These are phyloP conservation scores for Mercurialis annua DNA, from an alignment of 345 rosid species.

Conservation along the genomic window DNA sequence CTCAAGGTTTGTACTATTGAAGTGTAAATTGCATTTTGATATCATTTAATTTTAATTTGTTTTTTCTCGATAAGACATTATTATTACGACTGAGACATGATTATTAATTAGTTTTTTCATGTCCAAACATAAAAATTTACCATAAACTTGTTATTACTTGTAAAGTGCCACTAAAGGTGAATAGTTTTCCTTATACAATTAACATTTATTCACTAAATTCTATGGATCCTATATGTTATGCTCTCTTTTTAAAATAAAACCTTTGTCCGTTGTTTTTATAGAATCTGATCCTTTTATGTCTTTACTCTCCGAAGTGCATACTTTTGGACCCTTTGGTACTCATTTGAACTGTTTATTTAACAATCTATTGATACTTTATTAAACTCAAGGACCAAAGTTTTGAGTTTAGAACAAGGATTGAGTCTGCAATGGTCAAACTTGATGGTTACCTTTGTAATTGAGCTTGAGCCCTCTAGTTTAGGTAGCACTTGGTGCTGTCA, in stretches of 20 bases:
- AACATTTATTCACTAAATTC: neutral
- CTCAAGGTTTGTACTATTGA: neutral
- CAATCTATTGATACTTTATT: neutral
- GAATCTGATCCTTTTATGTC: neutral
- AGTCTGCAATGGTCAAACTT: neutral
- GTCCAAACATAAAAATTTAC: too few species aligned
- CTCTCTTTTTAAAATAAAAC: neutral
- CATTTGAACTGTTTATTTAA: neutral
- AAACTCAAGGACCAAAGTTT: neutral
- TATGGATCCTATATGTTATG: neutral
- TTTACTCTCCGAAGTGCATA: neutral
- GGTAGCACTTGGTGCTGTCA: neutral
- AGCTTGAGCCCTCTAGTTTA: neutral
- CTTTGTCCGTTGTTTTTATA: neutral
- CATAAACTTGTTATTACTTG: neutral
- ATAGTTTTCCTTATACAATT: neutral
- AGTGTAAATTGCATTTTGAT: neutral
- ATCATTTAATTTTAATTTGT: neutral
- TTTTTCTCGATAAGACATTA: neutral
- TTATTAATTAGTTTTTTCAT: neutral
- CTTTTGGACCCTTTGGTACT: slow-evolving; percentile 1
- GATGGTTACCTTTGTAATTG: neutral
- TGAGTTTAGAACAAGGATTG: neutral
- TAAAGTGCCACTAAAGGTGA: neutral
- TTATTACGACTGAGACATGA: neutral